These are phyloP conservation scores for Byssothecium circinans DNA, from an alignment of 2,329 filamentous ascomycete species.

Conservation along the genomic window DNA sequence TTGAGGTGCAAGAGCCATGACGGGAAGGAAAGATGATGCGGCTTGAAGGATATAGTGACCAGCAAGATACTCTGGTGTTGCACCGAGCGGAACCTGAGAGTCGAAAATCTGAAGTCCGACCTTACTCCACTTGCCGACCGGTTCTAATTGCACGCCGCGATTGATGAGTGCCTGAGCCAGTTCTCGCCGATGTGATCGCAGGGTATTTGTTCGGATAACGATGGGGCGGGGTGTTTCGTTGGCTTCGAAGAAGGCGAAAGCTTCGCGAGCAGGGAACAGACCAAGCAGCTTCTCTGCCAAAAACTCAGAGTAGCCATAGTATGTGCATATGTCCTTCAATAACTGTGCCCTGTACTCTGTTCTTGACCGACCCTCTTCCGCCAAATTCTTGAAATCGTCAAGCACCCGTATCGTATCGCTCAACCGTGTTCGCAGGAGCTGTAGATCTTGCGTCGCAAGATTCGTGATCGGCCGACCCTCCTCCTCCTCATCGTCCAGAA, in stretches of 20 bases:
- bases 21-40: conserved; percentile 92
- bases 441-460: conserved; percentile 78
- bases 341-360: conserved; percentile 86
- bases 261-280: conserved; percentile 89
- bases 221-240: conserved; percentile 94
- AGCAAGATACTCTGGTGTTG: conserved; percentile 94
- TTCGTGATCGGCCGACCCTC: conserved; percentile 60
- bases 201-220: conserved; percentile 94
- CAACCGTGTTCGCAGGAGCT: conserved; percentile 83
- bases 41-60: conserved; percentile 98
- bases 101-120: conserved; percentile 97
- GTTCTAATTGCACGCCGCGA: conserved; percentile 92
- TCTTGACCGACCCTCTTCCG: conserved; percentile 77
- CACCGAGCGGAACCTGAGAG: conserved; percentile 81
- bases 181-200: conserved; percentile 74
- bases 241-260: conserved; percentile 97
- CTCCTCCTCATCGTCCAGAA: conserved; percentile 64
- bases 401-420: conserved; percentile 91
- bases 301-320: conserved; percentile 94
- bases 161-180: conserved; percentile 94
- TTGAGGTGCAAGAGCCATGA: conserved; percentile 95
- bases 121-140: conserved; percentile 94
- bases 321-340: conserved; percentile 88
- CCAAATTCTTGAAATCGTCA: conserved; percentile 81
- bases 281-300: conserved; percentile 95